Percentiles rank a stretch among this genome's conserved stretches.
These are phyloP conservation scores for Pichia sp. DNA, from an alignment of 1,139 yeast genomes.

Conservation along the genomic window DNA sequence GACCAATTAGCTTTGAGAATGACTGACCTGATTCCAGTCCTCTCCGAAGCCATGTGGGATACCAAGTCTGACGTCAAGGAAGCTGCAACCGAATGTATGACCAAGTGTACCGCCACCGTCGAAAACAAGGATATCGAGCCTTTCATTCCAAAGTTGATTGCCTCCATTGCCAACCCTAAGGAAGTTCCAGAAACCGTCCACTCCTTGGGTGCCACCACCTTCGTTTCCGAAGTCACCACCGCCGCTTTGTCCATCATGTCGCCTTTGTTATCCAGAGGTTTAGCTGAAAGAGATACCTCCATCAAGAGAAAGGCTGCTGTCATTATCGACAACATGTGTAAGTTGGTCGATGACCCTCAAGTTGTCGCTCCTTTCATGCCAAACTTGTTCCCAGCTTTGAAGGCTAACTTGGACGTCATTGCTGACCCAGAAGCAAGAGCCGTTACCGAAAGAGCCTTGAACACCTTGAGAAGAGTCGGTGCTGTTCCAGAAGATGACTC, in stretches of 20 bases:
- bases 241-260: constrained; percentile 99
- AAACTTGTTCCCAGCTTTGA: constrained; percentile 92
- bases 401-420: constrained; percentile 88
- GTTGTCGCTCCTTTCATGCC: constrained; percentile 98
- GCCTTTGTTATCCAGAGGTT: constrained; percentile 98
- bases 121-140: constrained; percentile 99
- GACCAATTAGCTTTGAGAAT: constrained; percentile 95
- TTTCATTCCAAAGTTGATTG: constrained; percentile 96
- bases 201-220: constrained; percentile 98
- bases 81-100: constrained; percentile 93
- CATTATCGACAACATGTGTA: constrained; percentile 99
- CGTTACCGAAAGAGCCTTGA: constrained; percentile 94
- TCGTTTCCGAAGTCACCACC: constrained; percentile 98
- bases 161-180: constrained; percentile 93
- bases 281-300: constrained; percentile 98
- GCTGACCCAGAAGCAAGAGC: constrained; percentile 99
- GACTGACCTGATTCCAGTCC: constrained; percentile 98
- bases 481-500: constrained; percentile 83
- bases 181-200: constrained; percentile 99
- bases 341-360: constrained; percentile 99
- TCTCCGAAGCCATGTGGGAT: constrained; percentile 99
- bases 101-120: constrained; percentile 94
- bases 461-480: constrained; percentile 98
- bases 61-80: constrained; percentile 97
- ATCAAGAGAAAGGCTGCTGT: constrained; percentile 99